phyloP scores from a whole-genome alignment of 2,329 filamentous ascomycete genomes.

The Cladosporium sp. region DNA sequence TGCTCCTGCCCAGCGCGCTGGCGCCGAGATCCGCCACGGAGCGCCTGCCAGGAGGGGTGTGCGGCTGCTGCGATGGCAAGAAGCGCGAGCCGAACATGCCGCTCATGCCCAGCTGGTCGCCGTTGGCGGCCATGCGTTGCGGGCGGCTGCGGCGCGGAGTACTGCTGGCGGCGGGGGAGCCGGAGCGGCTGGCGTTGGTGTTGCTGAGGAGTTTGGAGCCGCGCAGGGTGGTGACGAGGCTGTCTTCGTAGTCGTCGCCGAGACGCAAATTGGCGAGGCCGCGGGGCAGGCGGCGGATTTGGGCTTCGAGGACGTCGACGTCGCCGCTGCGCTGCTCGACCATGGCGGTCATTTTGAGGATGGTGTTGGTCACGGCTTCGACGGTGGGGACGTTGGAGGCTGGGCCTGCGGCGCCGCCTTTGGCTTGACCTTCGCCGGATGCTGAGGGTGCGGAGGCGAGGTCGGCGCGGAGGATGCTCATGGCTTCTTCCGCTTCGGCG shows the following conservation, averaged over 20 bases:
- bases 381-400: constrained; percentile 70
- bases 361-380: constrained; percentile 87
- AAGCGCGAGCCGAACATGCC: constrained; percentile 29
- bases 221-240: constrained; percentile 27
- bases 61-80: constrained; percentile 28
- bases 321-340: constrained; percentile 88
- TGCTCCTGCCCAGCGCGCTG: constrained; percentile 26
- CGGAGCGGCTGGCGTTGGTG: constrained; percentile 1
- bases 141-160: constrained; percentile 39
- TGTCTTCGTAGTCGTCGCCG: constrained; percentile 30
- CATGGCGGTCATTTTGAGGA: constrained; percentile 88
- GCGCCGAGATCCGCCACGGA: constrained; percentile 21
- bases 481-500: constrained; percentile 71
- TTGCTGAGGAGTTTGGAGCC: constrained; percentile 24
- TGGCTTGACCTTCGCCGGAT: constrained; percentile 31
- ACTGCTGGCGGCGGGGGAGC: constrained; percentile 32
- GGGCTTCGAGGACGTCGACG: constrained; percentile 82
- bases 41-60: constrained; percentile 26
- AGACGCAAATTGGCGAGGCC: constrained; percentile 29
- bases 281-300: constrained; percentile 65
- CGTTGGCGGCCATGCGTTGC: constrained; percentile 26
- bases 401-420: too few relatives aligned
- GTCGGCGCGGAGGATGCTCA: constrained; percentile 74
- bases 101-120: constrained; percentile 32
- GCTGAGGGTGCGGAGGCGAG: constrained; percentile 58